Conservation (phyloP, 495 filamentous ascomycete genomes). For the Massariosphaeria phaeospora region DNA sequence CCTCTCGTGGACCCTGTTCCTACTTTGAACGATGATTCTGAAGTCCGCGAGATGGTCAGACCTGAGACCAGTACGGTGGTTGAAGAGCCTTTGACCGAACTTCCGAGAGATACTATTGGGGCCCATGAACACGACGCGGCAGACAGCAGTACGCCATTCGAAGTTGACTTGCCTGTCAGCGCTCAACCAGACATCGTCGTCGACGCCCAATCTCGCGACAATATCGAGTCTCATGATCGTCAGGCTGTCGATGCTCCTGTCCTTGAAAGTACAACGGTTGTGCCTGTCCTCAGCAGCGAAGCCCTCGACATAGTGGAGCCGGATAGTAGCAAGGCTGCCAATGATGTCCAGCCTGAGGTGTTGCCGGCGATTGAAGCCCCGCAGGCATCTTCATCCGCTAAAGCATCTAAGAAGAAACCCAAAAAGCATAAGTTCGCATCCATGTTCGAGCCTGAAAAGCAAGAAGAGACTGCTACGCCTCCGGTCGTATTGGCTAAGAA, state of each 20-base stretch:
- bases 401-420: conserved; percentile 6
- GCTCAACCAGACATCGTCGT: background rate
- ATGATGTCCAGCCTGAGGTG: background rate
- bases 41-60: conserved; percentile 13
- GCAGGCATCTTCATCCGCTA: background rate
- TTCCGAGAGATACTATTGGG: too few relatives aligned
- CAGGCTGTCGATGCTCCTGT: too few relatives aligned
- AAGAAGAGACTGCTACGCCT: background rate
- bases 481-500: background rate
- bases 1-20: background rate
- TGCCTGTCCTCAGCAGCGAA: background rate
- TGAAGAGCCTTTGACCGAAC: too few relatives aligned
- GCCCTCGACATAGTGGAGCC: background rate
- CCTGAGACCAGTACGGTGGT: too few relatives aligned
- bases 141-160: conserved; percentile 1
- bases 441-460: conserved; percentile 13
- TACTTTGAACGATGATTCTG: conserved; percentile 7
- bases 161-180: background rate
- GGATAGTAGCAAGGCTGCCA: background rate
- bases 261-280: too few relatives aligned
- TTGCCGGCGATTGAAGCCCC: background rate
- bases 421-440: conserved; percentile 25
- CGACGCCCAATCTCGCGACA: too few relatives aligned
- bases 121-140: too few relatives aligned
- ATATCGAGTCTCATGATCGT: too few relatives aligned